Percentiles rank a stretch among this genome's conserved stretches.
Evolutionary conservation across 208 protist genomes (phyloP).

Genomic region (Strigomonas galati): DNA sequence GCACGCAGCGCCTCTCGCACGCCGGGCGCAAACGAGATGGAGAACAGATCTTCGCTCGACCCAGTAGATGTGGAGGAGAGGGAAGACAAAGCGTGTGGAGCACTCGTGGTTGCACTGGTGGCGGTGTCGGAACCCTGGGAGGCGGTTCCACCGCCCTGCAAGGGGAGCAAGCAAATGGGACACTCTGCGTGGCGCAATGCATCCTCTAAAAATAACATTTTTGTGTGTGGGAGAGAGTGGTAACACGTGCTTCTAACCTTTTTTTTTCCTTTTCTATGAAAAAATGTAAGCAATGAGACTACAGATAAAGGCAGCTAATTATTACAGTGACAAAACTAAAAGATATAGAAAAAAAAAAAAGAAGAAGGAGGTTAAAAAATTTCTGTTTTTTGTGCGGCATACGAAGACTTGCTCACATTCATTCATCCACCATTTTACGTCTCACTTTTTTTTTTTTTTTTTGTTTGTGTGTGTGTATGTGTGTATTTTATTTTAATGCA

Average conservation of each 20-base stretch:
- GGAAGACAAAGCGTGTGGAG: neutral
- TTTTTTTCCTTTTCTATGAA: neutral
- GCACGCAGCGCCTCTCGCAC: neutral
- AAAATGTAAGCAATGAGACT: neutral
- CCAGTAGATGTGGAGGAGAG: neutral
- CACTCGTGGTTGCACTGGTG: neutral
- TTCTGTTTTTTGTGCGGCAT: neutral
- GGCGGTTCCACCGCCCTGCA: conserved; percentile 17
- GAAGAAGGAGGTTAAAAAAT: neutral
- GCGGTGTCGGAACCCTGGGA: neutral
- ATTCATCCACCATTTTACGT: too few relatives aligned
- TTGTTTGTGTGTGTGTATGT: too few relatives aligned
- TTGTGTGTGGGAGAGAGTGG: neutral
- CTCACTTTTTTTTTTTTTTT: too few relatives aligned
- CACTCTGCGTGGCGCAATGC: conserved; percentile 57
- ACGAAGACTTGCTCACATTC: neutral
- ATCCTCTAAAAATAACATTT: conserved; percentile 29
- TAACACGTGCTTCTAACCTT: neutral
- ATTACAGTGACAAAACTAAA: neutral
- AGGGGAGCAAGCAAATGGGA: conserved; percentile 72
- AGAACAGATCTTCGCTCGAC: neutral
- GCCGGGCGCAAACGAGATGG: neutral
- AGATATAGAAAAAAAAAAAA: conserved; percentile 2
- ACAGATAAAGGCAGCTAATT: neutral
- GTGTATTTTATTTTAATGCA: too few relatives aligned